Conservation (phyloP, 2,329 filamentous ascomycete genomes). For the Ceratocystis huliohia region DNA sequence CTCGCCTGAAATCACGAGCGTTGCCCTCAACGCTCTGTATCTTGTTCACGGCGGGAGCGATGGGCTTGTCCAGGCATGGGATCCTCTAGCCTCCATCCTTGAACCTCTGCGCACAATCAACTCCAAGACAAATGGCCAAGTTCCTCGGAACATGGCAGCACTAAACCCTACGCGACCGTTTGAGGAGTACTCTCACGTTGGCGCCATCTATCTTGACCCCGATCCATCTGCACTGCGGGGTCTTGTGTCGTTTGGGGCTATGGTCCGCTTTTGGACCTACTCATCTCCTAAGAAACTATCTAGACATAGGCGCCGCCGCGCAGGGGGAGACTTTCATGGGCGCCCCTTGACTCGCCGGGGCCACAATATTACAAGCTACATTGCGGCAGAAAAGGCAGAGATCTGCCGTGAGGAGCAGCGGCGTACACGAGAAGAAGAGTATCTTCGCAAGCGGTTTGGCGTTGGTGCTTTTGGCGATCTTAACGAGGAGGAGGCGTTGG, state of each 20-base stretch:
- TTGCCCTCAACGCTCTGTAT: conserved; percentile 75
- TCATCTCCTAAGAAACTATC: conserved; percentile 68
- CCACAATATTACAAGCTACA: conserved; percentile 60
- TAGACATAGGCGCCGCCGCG: conserved; percentile 64
- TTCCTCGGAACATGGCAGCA: conserved; percentile 56
- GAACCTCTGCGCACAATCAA: conserved; percentile 78
- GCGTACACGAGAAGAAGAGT: conserved; percentile 53
- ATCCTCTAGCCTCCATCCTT: conserved; percentile 69
- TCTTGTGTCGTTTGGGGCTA: conserved; percentile 73
- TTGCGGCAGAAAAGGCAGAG: conserved; percentile 73
- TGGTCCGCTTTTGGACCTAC: conserved; percentile 87
- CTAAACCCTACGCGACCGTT: conserved; percentile 47
- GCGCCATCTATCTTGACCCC: conserved; percentile 75
- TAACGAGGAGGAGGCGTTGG: conserved; percentile 52
- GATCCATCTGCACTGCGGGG: conserved; percentile 77
- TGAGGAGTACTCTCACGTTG: conserved; percentile 59
- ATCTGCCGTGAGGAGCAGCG: conserved; percentile 60
- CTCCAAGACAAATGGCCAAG: conserved; percentile 67
- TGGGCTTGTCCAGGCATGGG: conserved; percentile 91
- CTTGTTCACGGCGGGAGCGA: conserved; percentile 89
- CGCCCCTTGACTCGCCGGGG: conserved; percentile 41
- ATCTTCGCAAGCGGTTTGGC: conserved; percentile 69
- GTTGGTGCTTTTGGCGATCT: conserved; percentile 55
- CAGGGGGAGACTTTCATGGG: conserved; percentile 50
- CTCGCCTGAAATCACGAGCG: conserved; percentile 70